Percentiles rank a stretch among this genome's conserved stretches.
phyloP scores from a whole-genome alignment of 805 yeast genomes.

The Kodamaea laetipori region DNA sequence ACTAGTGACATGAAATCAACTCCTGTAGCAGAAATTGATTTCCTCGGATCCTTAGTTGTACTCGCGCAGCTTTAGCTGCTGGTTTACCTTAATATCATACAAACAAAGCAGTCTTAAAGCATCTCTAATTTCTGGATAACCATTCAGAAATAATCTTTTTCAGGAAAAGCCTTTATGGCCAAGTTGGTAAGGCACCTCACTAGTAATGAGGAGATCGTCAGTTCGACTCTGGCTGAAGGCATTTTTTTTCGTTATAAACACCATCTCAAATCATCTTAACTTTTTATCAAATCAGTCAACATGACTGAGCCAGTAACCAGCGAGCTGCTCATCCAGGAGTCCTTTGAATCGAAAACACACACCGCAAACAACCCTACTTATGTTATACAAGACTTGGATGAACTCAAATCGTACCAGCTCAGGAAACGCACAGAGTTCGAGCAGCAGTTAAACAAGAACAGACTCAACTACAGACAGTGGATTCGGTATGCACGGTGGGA shows the following conservation, averaged over 20 bases:
- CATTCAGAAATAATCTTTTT: background rate
- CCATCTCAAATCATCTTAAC: background rate
- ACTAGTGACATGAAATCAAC: no score
- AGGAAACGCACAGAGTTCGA: conserved; percentile 82
- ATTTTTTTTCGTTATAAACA: background rate
- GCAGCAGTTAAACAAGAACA: conserved; percentile 80
- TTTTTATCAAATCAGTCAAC: background rate
- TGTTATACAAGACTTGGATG: conserved; percentile 70
- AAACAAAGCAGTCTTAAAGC: no score
- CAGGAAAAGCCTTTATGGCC: conserved; percentile 12
- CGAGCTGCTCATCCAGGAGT: conserved; percentile 39
- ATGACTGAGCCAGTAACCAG: conserved; percentile 31
- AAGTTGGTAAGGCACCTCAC: conserved; percentile 14
- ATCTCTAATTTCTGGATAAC: no score
- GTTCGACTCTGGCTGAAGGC: conserved; percentile 14
- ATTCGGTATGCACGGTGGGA: conserved; percentile 89
- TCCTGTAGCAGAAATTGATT: no score
- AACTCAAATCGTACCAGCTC: conserved; percentile 71
- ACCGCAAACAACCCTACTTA: conserved; percentile 33
- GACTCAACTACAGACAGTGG: conserved; percentile 87
- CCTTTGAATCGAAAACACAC: conserved; percentile 28
- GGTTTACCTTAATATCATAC: no score
- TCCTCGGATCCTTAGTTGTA: no score
- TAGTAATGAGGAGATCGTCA: conserved; percentile 14
- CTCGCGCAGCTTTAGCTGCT: background rate